Evolutionary conservation across 2,329 filamentous ascomycete genomes (phyloP).

Genomic region (Verticillium zaregamsianum): DNA sequence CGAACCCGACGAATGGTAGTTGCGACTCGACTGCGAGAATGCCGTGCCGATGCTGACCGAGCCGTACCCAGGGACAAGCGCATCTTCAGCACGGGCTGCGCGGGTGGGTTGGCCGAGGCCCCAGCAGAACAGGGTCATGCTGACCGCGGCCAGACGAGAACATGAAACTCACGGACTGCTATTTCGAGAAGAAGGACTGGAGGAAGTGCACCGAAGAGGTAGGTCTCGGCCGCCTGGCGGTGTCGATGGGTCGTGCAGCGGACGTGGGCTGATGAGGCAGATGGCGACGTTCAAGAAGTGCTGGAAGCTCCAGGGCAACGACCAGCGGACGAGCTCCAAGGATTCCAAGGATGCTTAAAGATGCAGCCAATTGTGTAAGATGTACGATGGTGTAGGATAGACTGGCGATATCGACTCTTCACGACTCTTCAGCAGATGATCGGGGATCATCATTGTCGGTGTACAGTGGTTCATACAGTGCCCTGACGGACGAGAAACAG

Average conservation of each 20-base stretch:
- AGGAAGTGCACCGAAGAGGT: slow-evolving; percentile 84
- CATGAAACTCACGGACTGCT: slow-evolving; percentile 87
- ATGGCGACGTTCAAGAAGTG: slow-evolving; percentile 87
- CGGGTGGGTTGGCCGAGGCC: slow-evolving; percentile 64
- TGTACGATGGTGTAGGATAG: neutral
- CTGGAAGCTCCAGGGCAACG: slow-evolving; percentile 88
- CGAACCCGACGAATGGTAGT: slow-evolving; percentile 93
- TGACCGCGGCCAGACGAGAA: slow-evolving; percentile 65
- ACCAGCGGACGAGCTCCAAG: slow-evolving; percentile 73
- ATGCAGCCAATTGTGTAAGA: neutral
- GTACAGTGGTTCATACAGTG: neutral
- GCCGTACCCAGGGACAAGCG: slow-evolving; percentile 75
- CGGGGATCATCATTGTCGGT: neutral
- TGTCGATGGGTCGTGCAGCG: too few relatives aligned
- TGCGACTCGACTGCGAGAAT: slow-evolving; percentile 1
- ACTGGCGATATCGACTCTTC: neutral
- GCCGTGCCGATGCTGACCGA: slow-evolving; percentile 1
- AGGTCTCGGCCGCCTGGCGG: slow-evolving; percentile 27
- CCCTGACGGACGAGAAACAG: neutral
- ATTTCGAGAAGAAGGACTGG: slow-evolving; percentile 96
- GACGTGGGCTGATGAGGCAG: slow-evolving; percentile 39
- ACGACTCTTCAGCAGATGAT: neutral
- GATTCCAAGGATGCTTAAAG: slow-evolving; percentile 65
- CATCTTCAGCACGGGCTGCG: slow-evolving; percentile 94
- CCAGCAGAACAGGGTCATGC: neutral